Percentiles rank a stretch among this genome's conserved stretches.
phyloP scores from a whole-genome alignment of 2,329 filamentous ascomycete species.

The Colletotrichum echinochloae region DNA sequence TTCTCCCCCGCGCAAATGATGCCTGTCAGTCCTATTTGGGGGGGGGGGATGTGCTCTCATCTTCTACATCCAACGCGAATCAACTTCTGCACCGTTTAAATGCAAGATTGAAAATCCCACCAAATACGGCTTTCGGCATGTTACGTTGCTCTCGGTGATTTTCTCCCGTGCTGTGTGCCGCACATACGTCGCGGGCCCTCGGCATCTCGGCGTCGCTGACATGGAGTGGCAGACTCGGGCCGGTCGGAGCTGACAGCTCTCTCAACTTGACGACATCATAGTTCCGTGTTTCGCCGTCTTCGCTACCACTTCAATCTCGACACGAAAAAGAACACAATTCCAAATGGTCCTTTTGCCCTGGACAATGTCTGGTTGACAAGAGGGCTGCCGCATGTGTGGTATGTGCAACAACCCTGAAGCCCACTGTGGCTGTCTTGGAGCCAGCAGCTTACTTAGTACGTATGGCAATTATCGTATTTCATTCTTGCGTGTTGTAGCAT shows the following conservation, averaged over 20 bases:
- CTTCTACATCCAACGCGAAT: background rate
- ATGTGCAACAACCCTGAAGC: background rate
- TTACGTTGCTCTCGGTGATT: background rate
- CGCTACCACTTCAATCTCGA: too few species aligned
- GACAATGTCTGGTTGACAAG: background rate
- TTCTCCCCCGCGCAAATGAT: background rate
- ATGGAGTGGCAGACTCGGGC: background rate
- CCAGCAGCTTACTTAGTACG: too few species aligned
- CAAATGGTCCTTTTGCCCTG: background rate
- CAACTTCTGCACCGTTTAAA: background rate
- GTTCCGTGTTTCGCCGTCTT: too few species aligned
- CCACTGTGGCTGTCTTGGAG: background rate
- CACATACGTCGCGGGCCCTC: background rate
- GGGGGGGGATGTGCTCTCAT: background rate
- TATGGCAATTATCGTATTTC: background rate
- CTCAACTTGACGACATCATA: background rate
- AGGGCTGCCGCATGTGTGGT: background rate
- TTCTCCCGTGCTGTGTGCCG: background rate
- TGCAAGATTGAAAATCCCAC: background rate
- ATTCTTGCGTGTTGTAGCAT: background rate
- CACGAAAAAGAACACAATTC: background rate
- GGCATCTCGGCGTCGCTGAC: background rate
- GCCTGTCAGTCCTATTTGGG: background rate
- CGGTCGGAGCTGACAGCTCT: background rate
- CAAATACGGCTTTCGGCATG: constrained; percentile 1